Evolutionary conservation across 2,329 filamentous ascomycete genomes (phyloP).

Genomic region (Diplodia corticola): DNA sequence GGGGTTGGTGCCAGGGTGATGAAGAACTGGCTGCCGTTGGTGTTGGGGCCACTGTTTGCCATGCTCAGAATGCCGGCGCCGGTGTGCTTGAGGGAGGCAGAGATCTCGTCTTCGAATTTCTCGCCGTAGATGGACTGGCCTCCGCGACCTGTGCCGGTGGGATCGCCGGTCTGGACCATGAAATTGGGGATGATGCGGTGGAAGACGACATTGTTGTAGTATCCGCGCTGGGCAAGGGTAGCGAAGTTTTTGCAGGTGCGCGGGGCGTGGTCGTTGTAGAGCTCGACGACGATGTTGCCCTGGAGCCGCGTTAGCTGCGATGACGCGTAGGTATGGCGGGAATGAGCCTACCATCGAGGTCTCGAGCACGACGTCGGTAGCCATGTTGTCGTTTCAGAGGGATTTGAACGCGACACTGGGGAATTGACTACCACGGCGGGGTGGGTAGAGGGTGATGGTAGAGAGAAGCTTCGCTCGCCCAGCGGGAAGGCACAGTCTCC

Average conservation of each 20-base stretch:
- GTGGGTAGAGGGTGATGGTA: background rate
- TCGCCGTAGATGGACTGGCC: conserved; percentile 88
- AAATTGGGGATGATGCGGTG: conserved; percentile 95
- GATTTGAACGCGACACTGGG: background rate
- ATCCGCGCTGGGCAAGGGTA: conserved; percentile 75
- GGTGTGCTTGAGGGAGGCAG: conserved; percentile 76
- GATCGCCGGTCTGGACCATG: conserved; percentile 95
- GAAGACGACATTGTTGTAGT: conserved; percentile 85
- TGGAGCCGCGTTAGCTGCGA: conserved; percentile 39
- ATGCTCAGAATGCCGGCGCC: conserved; percentile 93
- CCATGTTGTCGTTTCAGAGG: conserved; percentile 52
- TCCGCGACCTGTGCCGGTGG: conserved; percentile 88
- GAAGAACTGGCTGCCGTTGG: conserved; percentile 95
- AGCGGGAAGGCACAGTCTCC: background rate
- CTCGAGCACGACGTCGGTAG: conserved; percentile 76
- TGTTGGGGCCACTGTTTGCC: conserved; percentile 92
- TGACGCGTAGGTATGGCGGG: conserved; percentile 23
- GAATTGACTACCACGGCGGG: background rate
- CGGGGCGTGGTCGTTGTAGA: conserved; percentile 86
- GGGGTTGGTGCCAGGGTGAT: conserved; percentile 91
- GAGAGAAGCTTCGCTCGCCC: background rate
- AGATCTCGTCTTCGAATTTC: conserved; percentile 92
- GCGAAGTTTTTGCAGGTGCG: conserved; percentile 87
- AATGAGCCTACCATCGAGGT: conserved; percentile 72
- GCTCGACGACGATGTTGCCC: conserved; percentile 83